phyloP scores from a whole-genome alignment of 2,329 filamentous ascomycete genomes.

The Penicillium sp. region DNA sequence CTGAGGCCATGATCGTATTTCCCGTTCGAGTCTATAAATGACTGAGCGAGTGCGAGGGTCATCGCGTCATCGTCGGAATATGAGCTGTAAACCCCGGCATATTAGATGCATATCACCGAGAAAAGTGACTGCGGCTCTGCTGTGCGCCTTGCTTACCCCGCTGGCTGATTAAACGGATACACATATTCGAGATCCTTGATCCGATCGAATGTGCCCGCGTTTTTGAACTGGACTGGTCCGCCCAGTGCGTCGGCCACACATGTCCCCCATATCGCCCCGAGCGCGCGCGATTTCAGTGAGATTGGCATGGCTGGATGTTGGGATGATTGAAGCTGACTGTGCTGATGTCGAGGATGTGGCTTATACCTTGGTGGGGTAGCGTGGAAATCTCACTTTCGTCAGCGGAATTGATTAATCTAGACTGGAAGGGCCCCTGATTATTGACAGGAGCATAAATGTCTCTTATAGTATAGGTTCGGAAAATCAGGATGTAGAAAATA shows the following conservation, averaged over 20 bases:
- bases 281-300: constrained; percentile 8
- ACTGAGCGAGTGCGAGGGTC: constrained; percentile 48
- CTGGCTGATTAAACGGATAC: constrained; percentile 38
- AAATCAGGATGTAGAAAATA: too few relatives aligned
- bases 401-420: too few relatives aligned
- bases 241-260: constrained; percentile 51
- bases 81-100: constrained; percentile 21
- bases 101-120: neutral
- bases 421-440: too few relatives aligned
- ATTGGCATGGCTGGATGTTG: constrained; percentile 2
- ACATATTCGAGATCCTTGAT: constrained; percentile 41
- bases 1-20: constrained; percentile 35
- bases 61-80: constrained; percentile 52
- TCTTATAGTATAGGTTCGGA: too few relatives aligned
- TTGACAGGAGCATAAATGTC: too few relatives aligned
- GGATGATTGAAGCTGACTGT: neutral
- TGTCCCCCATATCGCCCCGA: constrained; percentile 44
- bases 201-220: constrained; percentile 38
- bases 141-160: constrained; percentile 31
- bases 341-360: neutral
- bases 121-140: too few relatives aligned
- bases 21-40: constrained; percentile 39
- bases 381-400: neutral
- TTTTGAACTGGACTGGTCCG: constrained; percentile 46
- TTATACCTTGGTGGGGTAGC: neutral